These are phyloP conservation scores for Microstegium vimineum DNA, from an alignment of 176 grass and related monocot genomes.

Conservation along the genomic window DNA sequence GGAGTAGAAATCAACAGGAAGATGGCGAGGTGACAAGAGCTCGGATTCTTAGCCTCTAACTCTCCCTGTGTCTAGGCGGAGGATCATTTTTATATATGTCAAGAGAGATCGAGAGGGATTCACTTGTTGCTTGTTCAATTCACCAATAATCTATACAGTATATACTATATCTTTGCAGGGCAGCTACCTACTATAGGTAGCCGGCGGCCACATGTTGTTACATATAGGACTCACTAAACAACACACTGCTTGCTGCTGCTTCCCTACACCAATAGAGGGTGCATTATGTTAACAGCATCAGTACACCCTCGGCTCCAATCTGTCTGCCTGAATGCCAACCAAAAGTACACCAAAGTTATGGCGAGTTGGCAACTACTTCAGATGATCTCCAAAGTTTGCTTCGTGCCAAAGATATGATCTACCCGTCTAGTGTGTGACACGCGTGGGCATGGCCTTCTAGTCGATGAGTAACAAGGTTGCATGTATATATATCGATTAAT, in stretches of 20 bases:
- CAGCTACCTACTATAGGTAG: background rate
- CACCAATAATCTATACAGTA: no score
- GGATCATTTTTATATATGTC: conserved; percentile 11
- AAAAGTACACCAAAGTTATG: conserved; percentile 43
- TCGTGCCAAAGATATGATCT: conserved; percentile 48
- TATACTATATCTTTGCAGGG: conserved; percentile 11
- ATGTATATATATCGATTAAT: background rate
- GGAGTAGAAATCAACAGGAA: background rate
- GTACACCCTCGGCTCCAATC: conserved; percentile 36
- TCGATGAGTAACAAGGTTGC: background rate
- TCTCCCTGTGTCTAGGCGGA: background rate
- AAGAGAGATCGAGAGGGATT: background rate
- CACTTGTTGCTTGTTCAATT: conserved; percentile 8
- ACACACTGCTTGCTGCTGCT: conserved; percentile 6
- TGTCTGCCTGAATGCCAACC: conserved; percentile 52
- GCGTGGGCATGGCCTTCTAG: background rate
- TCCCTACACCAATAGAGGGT: background rate
- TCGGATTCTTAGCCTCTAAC: background rate
- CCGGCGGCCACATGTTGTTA: conserved; percentile 20
- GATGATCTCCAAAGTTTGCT: conserved; percentile 36
- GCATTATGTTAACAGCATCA: conserved; percentile 17
- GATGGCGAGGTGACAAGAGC: conserved; percentile 12
- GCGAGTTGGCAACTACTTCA: conserved; percentile 6
- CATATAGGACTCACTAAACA: background rate
- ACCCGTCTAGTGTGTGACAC: conserved; percentile 20